Conservation (phyloP, 1,284 basidiomycete genomes). For the Cryptococcus neoformans region DNA sequence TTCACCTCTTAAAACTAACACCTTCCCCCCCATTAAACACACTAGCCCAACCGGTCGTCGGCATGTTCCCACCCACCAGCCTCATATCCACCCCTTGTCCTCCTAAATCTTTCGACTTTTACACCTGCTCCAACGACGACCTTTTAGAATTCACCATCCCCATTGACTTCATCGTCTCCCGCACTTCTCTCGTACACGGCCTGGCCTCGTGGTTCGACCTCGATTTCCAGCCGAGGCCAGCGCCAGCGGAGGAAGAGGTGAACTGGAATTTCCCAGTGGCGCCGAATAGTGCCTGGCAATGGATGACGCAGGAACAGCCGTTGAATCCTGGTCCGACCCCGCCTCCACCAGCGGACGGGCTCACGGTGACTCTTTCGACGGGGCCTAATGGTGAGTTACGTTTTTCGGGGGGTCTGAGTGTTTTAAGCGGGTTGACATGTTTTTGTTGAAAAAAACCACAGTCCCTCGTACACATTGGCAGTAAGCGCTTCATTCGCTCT, state of each 20-base stretch:
- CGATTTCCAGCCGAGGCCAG: constrained; percentile 33
- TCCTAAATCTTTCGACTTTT: constrained; percentile 48
- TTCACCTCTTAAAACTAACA: background rate
- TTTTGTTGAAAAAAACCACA: constrained; percentile 6
- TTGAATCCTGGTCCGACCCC: constrained; percentile 44
- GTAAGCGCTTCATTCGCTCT: constrained; percentile 18
- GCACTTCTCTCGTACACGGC: constrained; percentile 47
- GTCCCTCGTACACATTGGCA: constrained; percentile 48
- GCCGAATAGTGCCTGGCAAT: constrained; percentile 29
- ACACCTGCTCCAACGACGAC: constrained; percentile 41
- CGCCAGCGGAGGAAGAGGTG: constrained; percentile 9
- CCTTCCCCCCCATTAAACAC: background rate
- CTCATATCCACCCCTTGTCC: constrained; percentile 37
- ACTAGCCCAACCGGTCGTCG: constrained; percentile 48
- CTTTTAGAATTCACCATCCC: constrained; percentile 45
- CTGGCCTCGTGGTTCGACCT: constrained; percentile 51
- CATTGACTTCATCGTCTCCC: constrained; percentile 41
- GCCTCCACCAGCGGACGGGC: constrained; percentile 33
- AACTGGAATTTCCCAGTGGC: constrained; percentile 35
- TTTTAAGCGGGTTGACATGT: too few species aligned
- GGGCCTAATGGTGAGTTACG: constrained; percentile 39
- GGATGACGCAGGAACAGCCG: constrained; percentile 33
- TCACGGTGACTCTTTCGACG: constrained; percentile 43
- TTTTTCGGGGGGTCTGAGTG: too few species aligned
- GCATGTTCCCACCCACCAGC: constrained; percentile 47